phyloP scores from a whole-genome alignment of 2,329 filamentous ascomycete species.

The Septoria petroselini region DNA sequence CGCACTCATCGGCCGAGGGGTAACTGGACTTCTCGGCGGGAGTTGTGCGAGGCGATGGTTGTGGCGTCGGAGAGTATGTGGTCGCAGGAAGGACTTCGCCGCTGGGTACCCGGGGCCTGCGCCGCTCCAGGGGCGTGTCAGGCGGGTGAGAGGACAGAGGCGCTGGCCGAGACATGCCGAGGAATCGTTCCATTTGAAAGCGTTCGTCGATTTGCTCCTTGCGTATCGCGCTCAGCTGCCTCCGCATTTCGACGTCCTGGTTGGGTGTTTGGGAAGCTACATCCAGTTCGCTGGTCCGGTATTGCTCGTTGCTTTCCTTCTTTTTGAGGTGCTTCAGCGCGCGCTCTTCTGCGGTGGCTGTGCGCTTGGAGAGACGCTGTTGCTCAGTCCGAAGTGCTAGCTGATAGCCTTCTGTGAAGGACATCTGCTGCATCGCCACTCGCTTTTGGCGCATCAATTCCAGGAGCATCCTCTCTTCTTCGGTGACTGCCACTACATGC shows the following conservation, averaged over 20 bases:
- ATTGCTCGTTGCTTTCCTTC: conserved; percentile 19
- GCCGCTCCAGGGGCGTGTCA: conserved; percentile 6
- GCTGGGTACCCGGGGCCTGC: conserved; percentile 16
- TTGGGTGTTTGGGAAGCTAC: conserved; percentile 12
- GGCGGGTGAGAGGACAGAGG: conserved; percentile 23
- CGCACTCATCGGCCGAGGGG: conserved; percentile 16
- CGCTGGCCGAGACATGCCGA: conserved; percentile 26
- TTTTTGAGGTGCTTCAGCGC: conserved; percentile 27
- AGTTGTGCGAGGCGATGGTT: conserved; percentile 5
- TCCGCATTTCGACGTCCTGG: conserved; percentile 21
- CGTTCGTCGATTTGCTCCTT: conserved; percentile 34
- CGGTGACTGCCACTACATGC: conserved; percentile 47
- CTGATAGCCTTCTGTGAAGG: conserved; percentile 40
- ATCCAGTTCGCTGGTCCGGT: conserved; percentile 22
- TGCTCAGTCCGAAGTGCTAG: conserved; percentile 38
- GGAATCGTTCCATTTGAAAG: conserved; percentile 33
- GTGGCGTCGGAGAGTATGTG: conserved; percentile 19
- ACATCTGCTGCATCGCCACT: conserved; percentile 46
- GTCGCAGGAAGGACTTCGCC: conserved; percentile 24
- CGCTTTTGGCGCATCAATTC: conserved; percentile 52
- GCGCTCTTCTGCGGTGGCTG: conserved; percentile 26
- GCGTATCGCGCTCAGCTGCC: conserved; percentile 28
- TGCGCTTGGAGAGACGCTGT: conserved; percentile 26
- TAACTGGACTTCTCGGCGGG: conserved; percentile 10
- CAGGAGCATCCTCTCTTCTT: conserved; percentile 50